Base-by-base conservation (phyloP, 441 rosid genomes). In the Biscutella auriculata region DNA sequence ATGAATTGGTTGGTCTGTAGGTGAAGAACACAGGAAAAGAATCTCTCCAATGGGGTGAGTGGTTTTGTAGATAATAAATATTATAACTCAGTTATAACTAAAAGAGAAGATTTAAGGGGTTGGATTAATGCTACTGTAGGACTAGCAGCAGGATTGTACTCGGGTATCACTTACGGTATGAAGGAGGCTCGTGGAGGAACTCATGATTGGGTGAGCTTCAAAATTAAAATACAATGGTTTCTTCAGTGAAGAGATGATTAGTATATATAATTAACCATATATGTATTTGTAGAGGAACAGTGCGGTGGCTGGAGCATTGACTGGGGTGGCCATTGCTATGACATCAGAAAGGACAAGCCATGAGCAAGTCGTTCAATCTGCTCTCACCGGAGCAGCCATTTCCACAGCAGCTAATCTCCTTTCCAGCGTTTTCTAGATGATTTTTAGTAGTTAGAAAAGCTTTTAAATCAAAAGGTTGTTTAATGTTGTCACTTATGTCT, bases 1-100 rank as follows among this genome's bases (percentile, higher is more conserved):
- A n/a, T n/a, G n/a, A n/a, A n/a, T n/a, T 52, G 53, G 34, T 40
- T 62, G 42, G 55, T 56, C 37, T 36, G 1, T 62, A 93, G 97
- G 95, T 93, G 75, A 93, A 78, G 83, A 82, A 72, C 72, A 81
- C 90, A 0, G 95, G 97, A 25, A 89, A 87, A 61, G 97, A 93
- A 63, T 85, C 99, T 35, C 65, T 89, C 6, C 95, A 85, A n/a
- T 93, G 97, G 97, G 97, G 99, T 85, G 62, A n/a, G n/a, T n/a
- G n/a, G n/a, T n/a, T n/a, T n/a, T n/a, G n/a, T n/a, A n/a, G n/a
- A n/a, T n/a, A n/a, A n/a, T n/a, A n/a, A n/a, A n/a, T n/a, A n/a
- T n/a, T n/a, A n/a, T n/a, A n/a, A n/a, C n/a, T n/a, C n/a, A n/a
- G n/a, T n/a, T n/a, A n/a, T n/a, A n/a, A n/a, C n/a, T n/a, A n/a